phyloP scores from a whole-genome alignment of 495 filamentous ascomycete genomes.

The Beverwykella pulmonaria region DNA sequence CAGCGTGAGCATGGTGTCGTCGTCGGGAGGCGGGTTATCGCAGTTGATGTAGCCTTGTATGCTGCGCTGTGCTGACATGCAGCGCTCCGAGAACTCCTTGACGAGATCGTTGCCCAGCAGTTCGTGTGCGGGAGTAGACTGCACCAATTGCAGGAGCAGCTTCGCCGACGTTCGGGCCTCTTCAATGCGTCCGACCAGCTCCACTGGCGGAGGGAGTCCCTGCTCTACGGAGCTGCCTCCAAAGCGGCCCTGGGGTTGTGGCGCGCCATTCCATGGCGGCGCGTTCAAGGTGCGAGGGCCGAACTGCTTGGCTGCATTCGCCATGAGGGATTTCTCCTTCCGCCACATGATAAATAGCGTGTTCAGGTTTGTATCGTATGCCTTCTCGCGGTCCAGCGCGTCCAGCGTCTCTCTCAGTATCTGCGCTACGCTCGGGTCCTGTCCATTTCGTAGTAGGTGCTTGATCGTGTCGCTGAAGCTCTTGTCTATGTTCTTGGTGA shows the following conservation, averaged over 20 bases:
- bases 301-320: conserved; percentile 27
- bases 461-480: conserved; percentile 79
- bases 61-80: conserved; percentile 71
- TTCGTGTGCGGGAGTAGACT: conserved; percentile 76
- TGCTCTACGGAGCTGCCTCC: conserved; percentile 41
- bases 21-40: conserved; percentile 78
- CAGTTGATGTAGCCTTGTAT: conserved; percentile 83
- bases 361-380: conserved; percentile 70
- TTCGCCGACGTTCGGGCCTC: conserved; percentile 89
- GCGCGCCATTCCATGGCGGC: conserved; percentile 33
- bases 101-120: conserved; percentile 81
- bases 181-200: conserved; percentile 80
- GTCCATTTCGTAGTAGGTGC: conserved; percentile 69
- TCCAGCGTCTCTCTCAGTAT: conserved; percentile 86
- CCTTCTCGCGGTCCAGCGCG: conserved; percentile 66
- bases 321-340: conserved; percentile 68
- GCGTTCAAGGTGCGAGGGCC: conserved; percentile 34
- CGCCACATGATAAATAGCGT: conserved; percentile 80
- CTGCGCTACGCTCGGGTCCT: conserved; percentile 76
- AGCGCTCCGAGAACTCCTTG: conserved; percentile 89
- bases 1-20: conserved; percentile 86
- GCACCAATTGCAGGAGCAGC: conserved; percentile 84
- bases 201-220: conserved; percentile 71
- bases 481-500: conserved; percentile 81
- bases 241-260: not conserved